A percentile compares a stretch with the other conserved stretches of the same genome.
Evolutionary conservation across 2,329 filamentous ascomycete species (phyloP).

Genomic region (Onygenales sp.): DNA sequence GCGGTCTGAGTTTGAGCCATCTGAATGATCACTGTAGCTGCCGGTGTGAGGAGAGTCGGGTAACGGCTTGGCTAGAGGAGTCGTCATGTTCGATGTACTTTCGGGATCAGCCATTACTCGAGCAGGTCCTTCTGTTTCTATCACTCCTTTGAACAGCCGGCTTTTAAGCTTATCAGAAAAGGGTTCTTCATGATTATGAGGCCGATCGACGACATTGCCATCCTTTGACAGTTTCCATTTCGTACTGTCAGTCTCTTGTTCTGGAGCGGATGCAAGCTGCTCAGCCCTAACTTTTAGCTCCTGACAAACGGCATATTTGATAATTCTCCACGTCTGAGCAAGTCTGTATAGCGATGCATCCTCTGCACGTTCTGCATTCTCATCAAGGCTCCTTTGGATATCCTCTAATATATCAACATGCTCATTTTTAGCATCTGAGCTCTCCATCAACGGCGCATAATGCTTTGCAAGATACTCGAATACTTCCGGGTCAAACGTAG

Average conservation of each 20-base stretch:
- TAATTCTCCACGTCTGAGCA: conserved; percentile 51
- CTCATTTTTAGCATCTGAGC: conserved; percentile 13
- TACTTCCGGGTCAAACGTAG: conserved; percentile 29
- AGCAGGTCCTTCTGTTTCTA: conserved; percentile 26
- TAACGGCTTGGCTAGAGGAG: conserved; percentile 44
- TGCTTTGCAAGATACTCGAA: conserved; percentile 35
- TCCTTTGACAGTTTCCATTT: conserved; percentile 23
- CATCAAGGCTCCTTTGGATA: conserved; percentile 37
- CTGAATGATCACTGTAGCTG: conserved; percentile 17
- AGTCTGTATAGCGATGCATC: conserved; percentile 40
- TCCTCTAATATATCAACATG: conserved; percentile 18
- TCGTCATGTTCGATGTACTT: conserved; percentile 47
- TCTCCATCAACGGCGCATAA: conserved; percentile 31
- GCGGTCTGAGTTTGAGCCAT: conserved; percentile 23
- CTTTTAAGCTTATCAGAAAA: conserved; percentile 31
- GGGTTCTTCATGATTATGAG: conserved; percentile 20
- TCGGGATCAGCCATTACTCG: conserved; percentile 30
- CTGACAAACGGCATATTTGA: conserved; percentile 41
- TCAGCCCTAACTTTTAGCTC: conserved; percentile 37
- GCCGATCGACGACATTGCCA: conserved; percentile 17
- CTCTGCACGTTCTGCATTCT: conserved; percentile 46
- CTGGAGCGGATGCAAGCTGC: conserved; percentile 14
- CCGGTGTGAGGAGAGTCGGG: conserved; percentile 29
- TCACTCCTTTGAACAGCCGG: conserved; percentile 34
- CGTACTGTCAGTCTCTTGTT: conserved; percentile 8